These are phyloP conservation scores for Mucor irregularis DNA, from an alignment of 371 early-diverging fungal genomes.

Conservation along the genomic window DNA sequence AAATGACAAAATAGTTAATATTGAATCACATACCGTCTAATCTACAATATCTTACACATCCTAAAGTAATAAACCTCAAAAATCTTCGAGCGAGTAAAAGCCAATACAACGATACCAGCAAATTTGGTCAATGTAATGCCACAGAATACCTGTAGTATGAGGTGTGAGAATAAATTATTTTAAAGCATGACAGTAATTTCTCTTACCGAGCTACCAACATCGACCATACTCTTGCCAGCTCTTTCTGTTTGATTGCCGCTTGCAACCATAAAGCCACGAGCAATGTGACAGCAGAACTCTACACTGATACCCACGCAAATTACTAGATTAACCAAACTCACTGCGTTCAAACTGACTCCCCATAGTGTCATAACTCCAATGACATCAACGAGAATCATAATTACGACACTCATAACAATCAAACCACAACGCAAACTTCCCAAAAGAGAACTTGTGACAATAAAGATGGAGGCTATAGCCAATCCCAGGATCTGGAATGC, in stretches of 20 bases:
- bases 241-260: constrained; percentile 47
- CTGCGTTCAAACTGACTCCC: constrained; percentile 70
- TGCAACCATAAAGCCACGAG: constrained; percentile 63
- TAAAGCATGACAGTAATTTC: not conserved
- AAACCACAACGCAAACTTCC: constrained; percentile 59
- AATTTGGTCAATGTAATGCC: constrained; percentile 80
- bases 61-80: constrained; percentile 81
- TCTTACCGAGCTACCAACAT: constrained; percentile 71
- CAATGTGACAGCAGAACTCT: constrained; percentile 77
- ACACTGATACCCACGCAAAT: constrained; percentile 80
- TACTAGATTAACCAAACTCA: constrained; percentile 74
- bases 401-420: constrained; percentile 60
- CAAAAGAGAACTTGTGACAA: constrained; percentile 60
- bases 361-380: constrained; percentile 70
- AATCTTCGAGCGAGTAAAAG: constrained; percentile 73
- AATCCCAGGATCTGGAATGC: constrained; percentile 55
- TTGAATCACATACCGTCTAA: not conserved
- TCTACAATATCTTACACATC: constrained; percentile 54
- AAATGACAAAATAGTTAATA: not conserved
- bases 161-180: not conserved
- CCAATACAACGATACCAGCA: constrained; percentile 71
- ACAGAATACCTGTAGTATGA: constrained; percentile 57
- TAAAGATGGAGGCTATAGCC: constrained; percentile 61
- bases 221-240: constrained; percentile 54
- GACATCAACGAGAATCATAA: constrained; percentile 67